Base-by-base conservation (phyloP, 208 protist species). In the Crithidia bombi region DNA sequence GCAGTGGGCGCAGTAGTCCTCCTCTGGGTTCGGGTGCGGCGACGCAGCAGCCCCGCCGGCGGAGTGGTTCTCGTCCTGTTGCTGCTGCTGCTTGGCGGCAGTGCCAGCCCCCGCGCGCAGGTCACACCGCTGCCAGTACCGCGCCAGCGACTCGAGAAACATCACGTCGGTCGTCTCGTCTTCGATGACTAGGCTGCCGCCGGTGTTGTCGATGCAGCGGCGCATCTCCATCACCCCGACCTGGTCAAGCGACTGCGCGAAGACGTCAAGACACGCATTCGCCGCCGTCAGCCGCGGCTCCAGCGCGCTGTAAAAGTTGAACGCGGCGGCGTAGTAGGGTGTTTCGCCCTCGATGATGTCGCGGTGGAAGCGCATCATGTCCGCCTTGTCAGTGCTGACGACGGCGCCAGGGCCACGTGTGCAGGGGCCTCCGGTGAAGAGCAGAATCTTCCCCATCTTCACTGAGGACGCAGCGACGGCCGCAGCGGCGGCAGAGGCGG, bases 241-340 rank as follows among this genome's bases (percentile, higher is more conserved):
- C 79, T 99, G 98, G 78, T 99, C 98, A 25, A 99, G 85, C 10
- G 95, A 94, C 79, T 98, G 92, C 2, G 95, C 91, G 63, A 99
- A 99, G 19, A 99, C 88, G 76, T 99, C 98, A 14, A 99, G 81
- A 17, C 85, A 87, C 75, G 98, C 93, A 36, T 98, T 91, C 21
- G 91, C 88, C n/a, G 62, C 61, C 17, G 87, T 90, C 21, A 98
- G 76, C 23, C 95, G 79, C 54, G 85, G 55, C 46, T 93, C 96
- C 1, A 99, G 76, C 2, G 56, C 74, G 33, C 87, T 83, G 87
- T 98, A 99, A 73, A 98, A 97, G 70, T 85, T 61, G 33, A 74
- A 78, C 2, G 89, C 85, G 52, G 67, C 86, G 5, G 79, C 67
- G 77, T 91, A 96, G 79, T 87, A 87, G 14, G 86, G 84, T 7